A percentile compares a stretch with the other conserved stretches of the same genome.
These are phyloP conservation scores for Scedosporium aurantiacum DNA, from an alignment of 2,329 filamentous ascomycete genomes.

Conservation along the genomic window DNA sequence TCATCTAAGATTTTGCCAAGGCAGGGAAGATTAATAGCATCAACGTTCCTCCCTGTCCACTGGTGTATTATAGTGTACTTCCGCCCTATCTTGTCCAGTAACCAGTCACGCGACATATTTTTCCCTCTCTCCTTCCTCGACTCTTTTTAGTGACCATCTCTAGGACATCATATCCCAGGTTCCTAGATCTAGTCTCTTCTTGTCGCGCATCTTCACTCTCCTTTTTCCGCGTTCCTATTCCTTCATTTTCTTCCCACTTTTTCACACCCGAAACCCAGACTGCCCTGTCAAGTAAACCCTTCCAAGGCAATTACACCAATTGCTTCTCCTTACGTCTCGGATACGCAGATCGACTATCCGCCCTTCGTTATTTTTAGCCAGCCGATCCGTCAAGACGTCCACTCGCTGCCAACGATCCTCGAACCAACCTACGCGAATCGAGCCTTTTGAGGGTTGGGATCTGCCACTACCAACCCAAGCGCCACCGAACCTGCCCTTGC, in stretches of 20 bases:
- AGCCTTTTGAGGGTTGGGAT: background rate
- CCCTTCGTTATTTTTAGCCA: background rate
- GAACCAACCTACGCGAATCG: background rate
- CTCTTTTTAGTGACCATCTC: background rate
- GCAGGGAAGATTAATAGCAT: background rate
- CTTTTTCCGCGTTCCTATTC: background rate
- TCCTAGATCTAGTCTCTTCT: background rate
- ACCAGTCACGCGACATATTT: background rate
- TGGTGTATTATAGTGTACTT: background rate
- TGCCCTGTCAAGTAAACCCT: background rate
- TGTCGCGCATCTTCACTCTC: background rate
- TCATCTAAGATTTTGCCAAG: background rate
- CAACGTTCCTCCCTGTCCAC: background rate
- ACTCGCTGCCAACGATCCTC: background rate
- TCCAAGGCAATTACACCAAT: background rate
- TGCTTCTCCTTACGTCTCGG: background rate
- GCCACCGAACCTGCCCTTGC: background rate
- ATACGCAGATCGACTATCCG: slow-evolving; percentile 1
- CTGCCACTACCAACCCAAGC: background rate
- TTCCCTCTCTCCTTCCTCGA: background rate
- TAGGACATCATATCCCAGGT: background rate
- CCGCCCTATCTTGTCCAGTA: background rate
- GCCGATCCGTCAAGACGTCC: background rate
- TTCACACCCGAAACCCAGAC: background rate
- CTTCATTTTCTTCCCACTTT: background rate